Evolutionary conservation across 2,329 filamentous ascomycete species (phyloP).

Genomic region (Cladosporium sp.): DNA sequence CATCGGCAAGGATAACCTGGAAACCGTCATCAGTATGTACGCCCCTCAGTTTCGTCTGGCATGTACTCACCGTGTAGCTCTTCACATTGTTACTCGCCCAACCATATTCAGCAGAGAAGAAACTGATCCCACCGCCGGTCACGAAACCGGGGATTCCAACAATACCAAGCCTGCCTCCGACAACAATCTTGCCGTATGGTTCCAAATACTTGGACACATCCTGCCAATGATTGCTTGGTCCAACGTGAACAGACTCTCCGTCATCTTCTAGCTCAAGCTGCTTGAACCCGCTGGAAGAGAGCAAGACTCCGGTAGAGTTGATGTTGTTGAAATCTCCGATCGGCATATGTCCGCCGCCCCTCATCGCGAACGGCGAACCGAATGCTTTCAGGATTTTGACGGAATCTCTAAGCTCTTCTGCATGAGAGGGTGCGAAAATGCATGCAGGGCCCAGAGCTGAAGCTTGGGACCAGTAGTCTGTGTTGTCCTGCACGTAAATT

Average conservation of each 20-base stretch:
- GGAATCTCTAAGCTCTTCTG: constrained; percentile 5
- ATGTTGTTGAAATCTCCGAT: constrained; percentile 13
- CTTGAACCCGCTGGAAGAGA: constrained; percentile 12
- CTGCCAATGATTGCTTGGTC: constrained; percentile 44
- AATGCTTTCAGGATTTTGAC: constrained; percentile 1
- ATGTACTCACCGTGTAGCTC: constrained; percentile 21
- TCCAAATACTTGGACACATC: constrained; percentile 42
- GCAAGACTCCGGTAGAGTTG: constrained; percentile 12
- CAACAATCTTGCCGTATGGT: constrained; percentile 36
- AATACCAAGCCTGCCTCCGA: constrained; percentile 40
- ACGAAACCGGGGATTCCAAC: constrained; percentile 29
- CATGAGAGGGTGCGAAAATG: constrained; percentile 4
- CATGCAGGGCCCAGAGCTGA: constrained; percentile 7
- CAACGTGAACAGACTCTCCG: constrained; percentile 36
- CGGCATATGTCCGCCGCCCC: constrained; percentile 13
- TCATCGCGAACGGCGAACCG: constrained; percentile 9
- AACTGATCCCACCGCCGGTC: constrained; percentile 29
- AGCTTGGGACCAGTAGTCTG: constrained; percentile 15
- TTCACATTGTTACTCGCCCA: constrained; percentile 28
- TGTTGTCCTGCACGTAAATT: constrained; percentile 19
- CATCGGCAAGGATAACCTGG: constrained; percentile 13
- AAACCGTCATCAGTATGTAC: neutral
- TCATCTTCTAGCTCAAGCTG: constrained; percentile 7
- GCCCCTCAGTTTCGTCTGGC: too few relatives aligned
- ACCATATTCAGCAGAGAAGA: constrained; percentile 24